Evolutionary conservation across 2,329 filamentous ascomycete genomes (phyloP), one percentile per base, ranked within the genome.

Genomic region (Colletotrichum nymphaeae): DNA sequence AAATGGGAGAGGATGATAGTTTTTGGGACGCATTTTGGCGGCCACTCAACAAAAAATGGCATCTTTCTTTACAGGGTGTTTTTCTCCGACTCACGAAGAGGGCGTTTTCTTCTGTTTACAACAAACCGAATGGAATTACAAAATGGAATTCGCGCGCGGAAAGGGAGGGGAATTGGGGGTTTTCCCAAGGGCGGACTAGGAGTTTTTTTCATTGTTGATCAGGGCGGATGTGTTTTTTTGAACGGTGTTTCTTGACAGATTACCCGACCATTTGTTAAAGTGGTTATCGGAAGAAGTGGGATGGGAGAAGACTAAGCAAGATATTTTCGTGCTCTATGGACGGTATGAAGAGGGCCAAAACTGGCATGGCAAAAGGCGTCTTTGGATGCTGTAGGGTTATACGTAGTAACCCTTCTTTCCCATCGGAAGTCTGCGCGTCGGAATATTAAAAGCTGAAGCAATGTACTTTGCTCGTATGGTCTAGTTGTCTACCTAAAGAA

Each of bases 91-190:
- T 56, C 35, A 62, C 26, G 49, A 66, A 67, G 30, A 60, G 67
- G 42, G 71, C 71, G 71, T 73, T 73, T 71, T 66, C 37, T 62
- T 62, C 57, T n/a, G 37, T 37, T 32, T 30, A 42, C 46, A 35
- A 71, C 55, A 37, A 57, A 57, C 35, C 62, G 5, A 37, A 49
- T 11, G 42, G 42, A 49, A 8, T 19, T 64, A 24, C 28, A 16
- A 32, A 59, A 63, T 22, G 42, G 62, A 32, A 8, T 9, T 24
- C 3, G 42, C 28, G 22, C 24, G 28, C 35, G 49, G 35, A 37
- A 30, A 12, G 60, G 42, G 32, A 35, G 49, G 11, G 22, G 19
- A 30, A 24, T 28, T 7, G 32, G 14, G 2, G 37, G n/a, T 26
- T 55, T 16, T 1, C n/a, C 32, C 26, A 37, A 64, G 12, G 62